Evolutionary conservation across 148 eudicot genomes (phyloP).

Genomic region (Dysphania ambrosioides): DNA sequence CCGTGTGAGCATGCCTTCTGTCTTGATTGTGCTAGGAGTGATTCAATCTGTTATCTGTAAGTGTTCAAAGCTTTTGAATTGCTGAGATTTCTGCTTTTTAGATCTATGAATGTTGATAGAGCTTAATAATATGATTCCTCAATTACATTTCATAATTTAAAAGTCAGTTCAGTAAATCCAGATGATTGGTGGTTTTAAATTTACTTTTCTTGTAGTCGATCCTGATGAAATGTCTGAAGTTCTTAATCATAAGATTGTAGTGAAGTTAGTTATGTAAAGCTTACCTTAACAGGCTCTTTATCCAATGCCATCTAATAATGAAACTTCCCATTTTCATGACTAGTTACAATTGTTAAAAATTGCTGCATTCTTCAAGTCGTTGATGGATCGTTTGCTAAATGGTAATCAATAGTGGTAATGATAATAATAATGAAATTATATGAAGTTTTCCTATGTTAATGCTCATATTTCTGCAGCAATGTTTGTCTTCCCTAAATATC

Average conservation of each 20-base stretch:
- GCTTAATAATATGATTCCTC: neutral
- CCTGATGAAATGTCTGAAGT: neutral
- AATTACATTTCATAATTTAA: neutral
- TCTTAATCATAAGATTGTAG: neutral
- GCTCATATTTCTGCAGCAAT: no score
- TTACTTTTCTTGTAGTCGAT: neutral
- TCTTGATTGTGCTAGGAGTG: slow-evolving; percentile 96
- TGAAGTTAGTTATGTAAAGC: neutral
- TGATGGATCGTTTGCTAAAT: neutral
- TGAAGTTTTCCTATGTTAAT: no score
- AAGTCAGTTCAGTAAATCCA: neutral
- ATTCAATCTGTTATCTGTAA: slow-evolving; percentile 95
- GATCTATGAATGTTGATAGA: neutral
- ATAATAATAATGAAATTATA: no score
- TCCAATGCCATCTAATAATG: neutral
- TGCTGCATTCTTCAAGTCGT: no score
- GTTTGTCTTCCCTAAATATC: no score
- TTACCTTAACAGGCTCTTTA: neutral
- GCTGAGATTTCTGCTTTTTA: neutral
- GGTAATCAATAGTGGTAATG: neutral
- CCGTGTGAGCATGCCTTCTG: slow-evolving; percentile 98
- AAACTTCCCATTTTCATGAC: neutral
- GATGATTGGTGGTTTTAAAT: neutral
- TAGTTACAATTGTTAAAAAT: neutral
- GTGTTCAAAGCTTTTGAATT: slow-evolving; percentile 22